Base-by-base conservation (phyloP, 169 alveolate species). In the Nephromyces sp. region DNA sequence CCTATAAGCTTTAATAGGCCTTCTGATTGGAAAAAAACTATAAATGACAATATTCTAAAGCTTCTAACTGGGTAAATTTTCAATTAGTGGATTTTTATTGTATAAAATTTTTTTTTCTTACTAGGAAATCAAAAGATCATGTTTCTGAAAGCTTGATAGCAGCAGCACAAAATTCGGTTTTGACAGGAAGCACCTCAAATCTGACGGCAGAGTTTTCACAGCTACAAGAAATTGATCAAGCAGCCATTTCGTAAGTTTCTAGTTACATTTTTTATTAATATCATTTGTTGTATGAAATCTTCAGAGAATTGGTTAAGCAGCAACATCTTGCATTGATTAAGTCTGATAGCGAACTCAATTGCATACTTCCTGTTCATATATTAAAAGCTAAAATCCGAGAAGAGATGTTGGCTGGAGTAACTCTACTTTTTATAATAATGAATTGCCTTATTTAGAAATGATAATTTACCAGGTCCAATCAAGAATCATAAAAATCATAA, bases 1-100 rank as follows among this genome's bases (percentile, higher is more conserved):
- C 68, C 53, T 5, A 66, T 73, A 0, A 32, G 73, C 29, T 35
- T 73, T 62, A 73, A 73, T 24, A 8, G 79, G 51, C 79, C 79
- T 4, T 43, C 79, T 1, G 79, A 73, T 30, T 73, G 79, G 79
- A 63, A 64, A 31, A 15, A n/a, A 15, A n/a, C 25, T 43, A n/a
- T 43, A 15, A 43, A 43, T 43, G 57, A 43, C n/a, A 15, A 43
- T 15, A n/a, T n/a, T 43, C 15, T 43, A 15, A 15, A n/a, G n/a
- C 15, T 43, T 43, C 57, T 43, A 15, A n/a, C 57, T 15, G 57
- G 57, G 57, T 43, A 43, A 43, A 43, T 43, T 43, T 43, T n/a
- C n/a, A 15, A 15, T n/a, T 15, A 43, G n/a, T 43, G 57, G 57
- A 15, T 15, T 43, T 43, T 43, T 43, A 43, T 15, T 15, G n/a